These are phyloP conservation scores for Daldinia bambusicola DNA, from an alignment of 495 filamentous ascomycete species.

Conservation along the genomic window DNA sequence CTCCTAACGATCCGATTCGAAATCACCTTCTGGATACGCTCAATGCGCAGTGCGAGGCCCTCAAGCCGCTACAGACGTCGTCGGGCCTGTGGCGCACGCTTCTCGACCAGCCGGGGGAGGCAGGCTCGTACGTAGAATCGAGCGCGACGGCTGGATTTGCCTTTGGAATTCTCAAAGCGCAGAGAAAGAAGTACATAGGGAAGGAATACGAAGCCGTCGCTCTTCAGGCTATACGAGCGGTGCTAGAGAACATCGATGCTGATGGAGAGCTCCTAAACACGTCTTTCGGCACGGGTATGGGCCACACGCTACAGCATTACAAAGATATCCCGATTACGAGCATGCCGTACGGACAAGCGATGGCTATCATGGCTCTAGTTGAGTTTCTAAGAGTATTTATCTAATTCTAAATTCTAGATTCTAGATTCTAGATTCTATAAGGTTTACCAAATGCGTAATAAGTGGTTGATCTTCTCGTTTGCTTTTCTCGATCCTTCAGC, in stretches of 20 bases:
- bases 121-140: constrained; percentile 72
- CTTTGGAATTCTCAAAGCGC: constrained; percentile 76
- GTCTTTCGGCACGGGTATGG: constrained; percentile 81
- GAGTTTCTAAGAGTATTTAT: constrained; percentile 71
- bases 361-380: constrained; percentile 77
- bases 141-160: constrained; percentile 81
- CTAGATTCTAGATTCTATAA: neutral
- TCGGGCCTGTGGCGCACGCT: constrained; percentile 75
- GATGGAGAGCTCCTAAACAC: constrained; percentile 73
- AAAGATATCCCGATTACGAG: constrained; percentile 73
- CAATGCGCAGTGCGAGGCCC: constrained; percentile 68
- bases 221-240: constrained; percentile 67
- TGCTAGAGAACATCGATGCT: constrained; percentile 66
- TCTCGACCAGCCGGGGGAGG: constrained; percentile 65
- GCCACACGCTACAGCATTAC: constrained; percentile 72
- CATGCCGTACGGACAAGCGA: constrained; percentile 83
- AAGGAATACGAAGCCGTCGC: constrained; percentile 59
- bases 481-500: neutral
- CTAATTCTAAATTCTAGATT: constrained; percentile 39
- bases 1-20: constrained; percentile 66
- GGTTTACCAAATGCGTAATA: too few relatives aligned
- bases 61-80: constrained; percentile 63
- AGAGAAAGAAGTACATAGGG: constrained; percentile 72
- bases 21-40: constrained; percentile 69
- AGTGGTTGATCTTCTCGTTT: neutral